Evolutionary conservation across 1,284 basidiomycete genomes (phyloP), one percentile per base, ranked within the genome.

Genomic region (Vanrija humicola): DNA sequence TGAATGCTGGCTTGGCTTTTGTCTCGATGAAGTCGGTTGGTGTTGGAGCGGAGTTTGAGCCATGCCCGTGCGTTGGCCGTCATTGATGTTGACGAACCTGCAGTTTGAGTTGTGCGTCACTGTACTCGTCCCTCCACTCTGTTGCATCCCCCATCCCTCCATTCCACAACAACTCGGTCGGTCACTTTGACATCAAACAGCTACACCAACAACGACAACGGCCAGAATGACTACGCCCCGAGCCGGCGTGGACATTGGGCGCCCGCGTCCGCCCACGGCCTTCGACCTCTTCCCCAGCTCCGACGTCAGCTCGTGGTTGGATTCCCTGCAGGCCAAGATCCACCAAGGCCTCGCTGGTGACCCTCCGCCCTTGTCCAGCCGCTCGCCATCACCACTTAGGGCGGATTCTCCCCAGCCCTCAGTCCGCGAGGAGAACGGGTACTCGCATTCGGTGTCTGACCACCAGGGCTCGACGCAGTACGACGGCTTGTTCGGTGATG

Each of bases 301-400:
- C 12, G 55, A 62, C 21, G 56, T 64, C 18, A 62, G 68, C 45
- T 46, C 49, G 18, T 73, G 71, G 72, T 47, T 72, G 23, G 64
- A 66, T 29, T 51, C 46, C 5, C 52, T 72, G 15, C 61, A 66
- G 54, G 34, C 46, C 40, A 73, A 72, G 57, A 69, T 72, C 21
- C 49, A 59, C 15, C 40, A 45, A 10, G 64, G 64, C 12, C 48
- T 66, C 10, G 26, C 45, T 0, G 48, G 52, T 16, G 28, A 44
- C 38, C 52, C 64, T 21, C 61, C 57, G 10, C 61, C 59, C 23
- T 42, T 59, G 15, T 52, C 58, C n/a, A 23, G 15, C 28, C 46
- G 49, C 8, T 39, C 43, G 23, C 52, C 43, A 5, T 54, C 48
- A 9, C 50, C 55, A 6, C 48, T 53, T 16, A 48, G 16, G 29